Base-by-base conservation (phyloP, 75 land plant genomes). In the Pseudotsuga menziesii region DNA sequence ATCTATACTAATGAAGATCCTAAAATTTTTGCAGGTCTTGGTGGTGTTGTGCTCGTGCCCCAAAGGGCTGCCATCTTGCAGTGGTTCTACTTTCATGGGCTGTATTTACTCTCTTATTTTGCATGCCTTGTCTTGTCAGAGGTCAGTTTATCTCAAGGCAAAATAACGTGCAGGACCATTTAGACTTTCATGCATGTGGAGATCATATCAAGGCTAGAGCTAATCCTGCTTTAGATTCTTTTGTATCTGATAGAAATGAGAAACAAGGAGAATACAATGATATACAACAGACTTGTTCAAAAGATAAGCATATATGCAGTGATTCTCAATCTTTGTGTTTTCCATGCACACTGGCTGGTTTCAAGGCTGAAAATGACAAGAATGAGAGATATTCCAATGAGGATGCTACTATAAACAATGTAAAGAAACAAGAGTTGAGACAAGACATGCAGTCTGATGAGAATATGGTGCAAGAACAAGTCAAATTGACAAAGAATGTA, bases 51-150 rank as follows among this genome's bases (percentile, higher is more conserved):
- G 75, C 56, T 27, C 75, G 4, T 73, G 75, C 75, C 26, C 75
- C 75, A 13, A 73, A 56, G 75, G 75, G 75, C 29, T 56, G 29
- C 36, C 57, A 73, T 56, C 57, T 73, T 52, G 75, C 75, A 56
- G 52, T 27, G 16, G 57, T 73, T 52, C 75, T 73, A 54, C 57
- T 73, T 56, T 73, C 75, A 25, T 73, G 75, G 75, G 26, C 57
- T 73, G 8, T 73, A 73, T 73, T 73, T 12, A 48, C 57, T 15
- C 25, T 73, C 17, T 52, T 73, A 27, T 54, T 73, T 73, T 73
- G 75, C 58, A 56, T 73, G 75, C 75, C 75, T 25, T 73, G 57
- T 73, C 35, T 73, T 73, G 75, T 56, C 6, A 73, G 13, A 73
- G 58, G 75, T 54, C 75, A 60, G 61, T 60, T 54, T 16, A 25